Base-by-base conservation (phyloP, 768 basidiomycete genomes). In the Suillus bovinus region DNA sequence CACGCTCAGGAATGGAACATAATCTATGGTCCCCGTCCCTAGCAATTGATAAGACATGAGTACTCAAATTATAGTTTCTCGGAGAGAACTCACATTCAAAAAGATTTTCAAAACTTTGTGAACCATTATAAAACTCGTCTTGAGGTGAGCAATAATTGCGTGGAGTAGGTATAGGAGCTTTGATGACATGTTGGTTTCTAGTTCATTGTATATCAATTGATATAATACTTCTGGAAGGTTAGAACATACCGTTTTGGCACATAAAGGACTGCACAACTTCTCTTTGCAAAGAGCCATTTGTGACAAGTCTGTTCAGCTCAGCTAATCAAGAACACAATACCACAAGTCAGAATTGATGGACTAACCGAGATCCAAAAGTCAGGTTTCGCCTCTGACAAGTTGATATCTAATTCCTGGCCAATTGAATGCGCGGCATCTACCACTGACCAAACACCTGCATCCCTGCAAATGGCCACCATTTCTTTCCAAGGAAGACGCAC, bases 351-450 rank as follows among this genome's bases (percentile, higher is more conserved):
- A 33, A 33, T 27, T 7, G 24, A 47, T 20, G 4, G 4, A 77
- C 84, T 27, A 63, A 91, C 90, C 38, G 90, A 88, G 27, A 88
- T 77, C 86, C 87, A 93, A 69, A 93, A 92, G 73, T 94, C 93
- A 13, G 89, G 89, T 57, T 80, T 76, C 0, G 74, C 74, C 49
- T 78, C 76, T 4, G 77, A 77, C 20, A 93, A 71, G 68, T 91
- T 81, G 61, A 91, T 79, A 59, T 83, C 74, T 7, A 81, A 67
- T 67, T 91, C 85, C 67, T 90, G 90, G 0, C 92, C 92, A 44
- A 94, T 82, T 4, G 85, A 83, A 68, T 94, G 92, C 7, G 92
- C 92, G 2, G 83, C 93, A 67, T 95, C 93, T 16, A 95, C 74
- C n/a, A 94, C 66, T 36, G 82, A 88, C 73, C 83, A 82, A 0